Evolutionary conservation across 495 filamentous ascomycete genomes (phyloP), one percentile per base, ranked within the genome.

Genomic region (Penicillium diatomitis): DNA sequence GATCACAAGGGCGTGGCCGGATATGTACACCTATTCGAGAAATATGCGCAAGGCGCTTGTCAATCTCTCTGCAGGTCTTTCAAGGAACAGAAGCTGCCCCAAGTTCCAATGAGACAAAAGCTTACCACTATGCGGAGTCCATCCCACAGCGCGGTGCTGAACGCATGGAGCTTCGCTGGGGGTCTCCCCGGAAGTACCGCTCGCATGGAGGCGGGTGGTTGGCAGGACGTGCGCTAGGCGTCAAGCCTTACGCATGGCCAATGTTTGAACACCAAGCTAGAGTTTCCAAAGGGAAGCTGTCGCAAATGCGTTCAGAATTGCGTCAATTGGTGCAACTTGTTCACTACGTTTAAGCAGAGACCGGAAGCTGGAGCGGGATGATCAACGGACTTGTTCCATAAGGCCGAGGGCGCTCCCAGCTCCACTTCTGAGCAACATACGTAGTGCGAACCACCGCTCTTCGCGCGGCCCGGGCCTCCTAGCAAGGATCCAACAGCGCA

Each of bases 111-210:
- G 28, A 41, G 5, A 8, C 7, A 9, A 27, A 31, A 29, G 30
- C 78, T 63, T 71, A 96, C 91, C 64, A 92, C 83, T 53, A 96
- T 73, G 48, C 87, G 85, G 56, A 79, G 75, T 53, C 78, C 79
- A 58, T 87, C 77, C 90, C 90, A 97, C 66, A 77, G 79, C 63
- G 84, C 88, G 40, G 86, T 88, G 60, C 80, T 84, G 74, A 96
- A 75, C 71, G 90, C 88, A 77, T 94, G 88, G 62, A 90, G 86
- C 72, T 82, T 86, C 60, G 88, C 78, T 79, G 83, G 83, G 65
- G 91, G 91, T 78, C 83, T 83, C 66, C 91, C 91, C 59, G 91
- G 91, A 65, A 95, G 82, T 73, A 95, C 79, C 62, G 82, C 81
- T 79, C 83, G 79, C 81, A 84, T 84, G 61, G 63, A 71, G 69